Conservation (phyloP, 768 basidiomycete genomes). For the Boletus speciosus region DNA sequence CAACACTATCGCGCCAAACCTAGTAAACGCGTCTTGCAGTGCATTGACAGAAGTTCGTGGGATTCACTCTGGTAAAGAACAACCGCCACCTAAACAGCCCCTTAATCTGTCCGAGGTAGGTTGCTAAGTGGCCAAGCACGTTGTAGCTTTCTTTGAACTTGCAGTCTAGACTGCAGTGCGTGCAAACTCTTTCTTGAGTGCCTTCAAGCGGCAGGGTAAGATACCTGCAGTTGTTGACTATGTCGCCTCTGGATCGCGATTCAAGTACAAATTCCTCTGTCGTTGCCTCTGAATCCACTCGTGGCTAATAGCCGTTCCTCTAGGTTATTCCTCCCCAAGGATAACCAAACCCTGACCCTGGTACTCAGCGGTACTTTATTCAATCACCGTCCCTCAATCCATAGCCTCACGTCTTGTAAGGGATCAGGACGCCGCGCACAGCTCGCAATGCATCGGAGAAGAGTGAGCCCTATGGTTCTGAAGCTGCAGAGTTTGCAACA, state of each 20-base stretch:
- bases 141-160: background rate
- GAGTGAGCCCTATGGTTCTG: slow-evolving; percentile 82
- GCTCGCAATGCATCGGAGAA: slow-evolving; percentile 80
- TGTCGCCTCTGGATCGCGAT: slow-evolving; percentile 90
- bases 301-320: background rate
- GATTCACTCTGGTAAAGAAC: slow-evolving; percentile 90
- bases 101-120: slow-evolving; percentile 89
- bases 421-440: slow-evolving; percentile 87
- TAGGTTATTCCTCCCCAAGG: slow-evolving; percentile 82
- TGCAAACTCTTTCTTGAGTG: slow-evolving; percentile 83
- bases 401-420: slow-evolving; percentile 36
- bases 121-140: background rate
- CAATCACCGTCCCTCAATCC: background rate
- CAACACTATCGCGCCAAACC: background rate
- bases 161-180: slow-evolving; percentile 56
- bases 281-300: background rate
- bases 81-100: slow-evolving; percentile 72
- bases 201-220: slow-evolving; percentile 86
- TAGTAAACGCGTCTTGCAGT: slow-evolving; percentile 38
- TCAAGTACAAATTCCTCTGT: slow-evolving; percentile 59
- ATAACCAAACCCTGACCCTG: slow-evolving; percentile 89
- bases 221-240: slow-evolving; percentile 89
- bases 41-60: slow-evolving; percentile 77
- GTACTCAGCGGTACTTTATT: slow-evolving; percentile 71
- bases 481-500: slow-evolving; percentile 76